Evolutionary conservation across 257 asterid species (phyloP).

Genomic region (Jaltomata sinuosa): DNA sequence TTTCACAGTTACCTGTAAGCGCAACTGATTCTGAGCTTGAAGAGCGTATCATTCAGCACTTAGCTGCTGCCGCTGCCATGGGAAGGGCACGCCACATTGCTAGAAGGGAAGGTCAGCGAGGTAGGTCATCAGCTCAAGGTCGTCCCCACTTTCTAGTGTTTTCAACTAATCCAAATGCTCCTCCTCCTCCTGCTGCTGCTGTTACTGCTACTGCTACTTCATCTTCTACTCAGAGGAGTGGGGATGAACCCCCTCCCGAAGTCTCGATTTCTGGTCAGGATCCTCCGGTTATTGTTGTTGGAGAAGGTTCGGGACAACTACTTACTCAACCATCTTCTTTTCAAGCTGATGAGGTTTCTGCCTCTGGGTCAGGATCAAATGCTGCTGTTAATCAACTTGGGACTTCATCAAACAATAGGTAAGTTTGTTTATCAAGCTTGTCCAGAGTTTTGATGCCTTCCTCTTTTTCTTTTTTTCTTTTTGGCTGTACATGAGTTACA

Average conservation of each 20-base stretch:
- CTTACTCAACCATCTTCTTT: slow-evolving; percentile 22
- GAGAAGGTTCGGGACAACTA: slow-evolving; percentile 43
- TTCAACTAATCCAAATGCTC: slow-evolving; percentile 48
- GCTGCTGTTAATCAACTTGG: slow-evolving; percentile 35
- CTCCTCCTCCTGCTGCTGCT: slow-evolving; percentile 25
- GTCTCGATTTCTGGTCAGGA: slow-evolving; percentile 29
- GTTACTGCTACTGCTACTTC: slow-evolving; percentile 20
- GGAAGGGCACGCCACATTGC: slow-evolving; percentile 85
- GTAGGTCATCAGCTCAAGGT: slow-evolving; percentile 63
- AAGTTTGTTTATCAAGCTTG: background rate
- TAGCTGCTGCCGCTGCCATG: slow-evolving; percentile 94
- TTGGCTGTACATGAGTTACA: background rate
- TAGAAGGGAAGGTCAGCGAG: slow-evolving; percentile 70
- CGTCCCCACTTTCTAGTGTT: slow-evolving; percentile 77
- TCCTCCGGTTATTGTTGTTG: slow-evolving; percentile 34
- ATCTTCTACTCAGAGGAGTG: slow-evolving; percentile 22
- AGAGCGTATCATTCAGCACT: slow-evolving; percentile 85
- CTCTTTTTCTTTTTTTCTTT: background rate
- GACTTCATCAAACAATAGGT: slow-evolving; percentile 43
- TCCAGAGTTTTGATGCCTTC: background rate
- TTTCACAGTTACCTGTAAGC: slow-evolving; percentile 65
- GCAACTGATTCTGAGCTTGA: slow-evolving; percentile 85
- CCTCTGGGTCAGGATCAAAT: slow-evolving; percentile 36
- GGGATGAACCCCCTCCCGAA: slow-evolving; percentile 31
- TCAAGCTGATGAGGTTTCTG: slow-evolving; percentile 35